Percentiles rank a stretch among this genome's conserved stretches.
Conservation (phyloP, 441 rosid species). For the Erodium moschatum region DNA sequence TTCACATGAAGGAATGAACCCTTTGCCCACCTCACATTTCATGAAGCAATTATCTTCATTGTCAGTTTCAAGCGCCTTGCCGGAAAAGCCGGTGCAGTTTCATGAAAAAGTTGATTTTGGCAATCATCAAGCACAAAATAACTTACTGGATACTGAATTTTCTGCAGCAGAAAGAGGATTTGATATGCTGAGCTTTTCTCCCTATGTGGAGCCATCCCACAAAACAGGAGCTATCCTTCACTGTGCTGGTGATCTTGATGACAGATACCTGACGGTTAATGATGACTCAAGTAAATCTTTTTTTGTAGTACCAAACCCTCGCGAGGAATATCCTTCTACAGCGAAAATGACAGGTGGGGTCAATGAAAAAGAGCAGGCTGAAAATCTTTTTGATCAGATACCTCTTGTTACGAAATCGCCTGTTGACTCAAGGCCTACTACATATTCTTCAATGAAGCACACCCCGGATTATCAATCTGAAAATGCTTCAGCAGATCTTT, state of each 20-base stretch:
- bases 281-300: slow-evolving; percentile 15
- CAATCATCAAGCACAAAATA: slow-evolving; percentile 29
- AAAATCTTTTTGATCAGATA: slow-evolving; percentile 22
- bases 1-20: slow-evolving; percentile 51
- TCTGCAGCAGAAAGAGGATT: slow-evolving; percentile 21
- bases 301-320: slow-evolving; percentile 16
- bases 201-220: slow-evolving; percentile 21
- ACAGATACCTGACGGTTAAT: slow-evolving; percentile 14
- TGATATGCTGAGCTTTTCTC: slow-evolving; percentile 23
- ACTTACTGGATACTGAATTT: slow-evolving; percentile 28
- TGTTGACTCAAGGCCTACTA: slow-evolving; percentile 22
- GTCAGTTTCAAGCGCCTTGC: slow-evolving; percentile 24
- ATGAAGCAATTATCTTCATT: slow-evolving; percentile 28
- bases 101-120: slow-evolving; percentile 26
- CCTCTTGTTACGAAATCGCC: slow-evolving; percentile 5
- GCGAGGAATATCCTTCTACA: slow-evolving; percentile 24
- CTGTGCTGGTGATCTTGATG: slow-evolving; percentile 19
- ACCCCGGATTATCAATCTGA: slow-evolving; percentile 20
- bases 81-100: slow-evolving; percentile 31
- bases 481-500: slow-evolving; percentile 16
- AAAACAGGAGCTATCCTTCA: slow-evolving; percentile 25
- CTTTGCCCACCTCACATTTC: slow-evolving; percentile 41
- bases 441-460: slow-evolving; percentile 23
- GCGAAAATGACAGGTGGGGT: slow-evolving; percentile 21
- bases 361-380: slow-evolving; percentile 26